phyloP scores from a whole-genome alignment of 495 filamentous ascomycete species.

The Apiosordaria backusii region DNA sequence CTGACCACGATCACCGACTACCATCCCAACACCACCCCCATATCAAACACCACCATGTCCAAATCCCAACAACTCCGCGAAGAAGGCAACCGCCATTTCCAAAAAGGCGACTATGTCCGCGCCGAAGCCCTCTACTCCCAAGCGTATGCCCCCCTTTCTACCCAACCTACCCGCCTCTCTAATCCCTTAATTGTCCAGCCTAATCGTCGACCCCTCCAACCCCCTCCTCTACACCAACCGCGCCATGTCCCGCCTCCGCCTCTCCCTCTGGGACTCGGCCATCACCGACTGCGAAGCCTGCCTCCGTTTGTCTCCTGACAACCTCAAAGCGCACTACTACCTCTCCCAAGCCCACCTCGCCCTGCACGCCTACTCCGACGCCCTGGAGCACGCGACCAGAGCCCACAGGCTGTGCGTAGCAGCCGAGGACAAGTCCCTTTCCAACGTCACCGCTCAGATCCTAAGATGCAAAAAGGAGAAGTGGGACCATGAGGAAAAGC shows the following conservation, averaged over 20 bases:
- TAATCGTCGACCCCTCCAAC: conserved; percentile 59
- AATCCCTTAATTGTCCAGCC: conserved; percentile 28
- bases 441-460: conserved; percentile 62
- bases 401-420: conserved; percentile 71
- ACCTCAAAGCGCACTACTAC: conserved; percentile 80
- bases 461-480: conserved; percentile 74
- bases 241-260: conserved; percentile 73
- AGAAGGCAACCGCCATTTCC: conserved; percentile 62
- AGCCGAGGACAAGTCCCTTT: conserved; percentile 56
- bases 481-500: conserved; percentile 59
- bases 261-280: conserved; percentile 68
- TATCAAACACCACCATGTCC: conserved; percentile 16
- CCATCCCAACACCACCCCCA: not conserved
- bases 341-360: conserved; percentile 79
- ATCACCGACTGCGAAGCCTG: conserved; percentile 74
- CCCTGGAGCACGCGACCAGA: conserved; percentile 62
- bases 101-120: conserved; percentile 62
- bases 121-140: conserved; percentile 82
- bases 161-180: no score
- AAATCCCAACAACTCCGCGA: conserved; percentile 45
- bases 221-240: conserved; percentile 79
- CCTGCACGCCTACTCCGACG: conserved; percentile 69
- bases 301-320: conserved; percentile 61
- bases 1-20: not conserved
- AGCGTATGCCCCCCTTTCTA: conserved; percentile 57